Conservation (phyloP, 2,329 filamentous ascomycete species). For the Aspergillus sp. region DNA sequence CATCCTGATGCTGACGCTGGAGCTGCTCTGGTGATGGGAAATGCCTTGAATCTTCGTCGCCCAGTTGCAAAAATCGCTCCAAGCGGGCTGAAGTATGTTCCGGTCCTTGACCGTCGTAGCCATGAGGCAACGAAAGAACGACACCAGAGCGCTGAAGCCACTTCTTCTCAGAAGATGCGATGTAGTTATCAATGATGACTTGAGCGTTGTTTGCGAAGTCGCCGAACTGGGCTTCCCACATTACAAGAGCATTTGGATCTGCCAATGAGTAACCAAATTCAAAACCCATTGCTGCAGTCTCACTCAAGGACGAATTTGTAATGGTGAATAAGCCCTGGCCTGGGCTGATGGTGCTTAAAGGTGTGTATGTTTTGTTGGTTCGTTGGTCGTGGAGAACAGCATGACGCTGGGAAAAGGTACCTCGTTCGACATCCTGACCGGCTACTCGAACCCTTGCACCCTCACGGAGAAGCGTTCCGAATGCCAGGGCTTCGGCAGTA, state of each 20-base stretch:
- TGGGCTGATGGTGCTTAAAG: slow-evolving; percentile 82
- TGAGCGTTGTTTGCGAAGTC: slow-evolving; percentile 99
- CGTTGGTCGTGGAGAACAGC: slow-evolving; percentile 97
- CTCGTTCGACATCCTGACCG: slow-evolving; percentile 98
- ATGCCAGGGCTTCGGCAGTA: slow-evolving; percentile 92
- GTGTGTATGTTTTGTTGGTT: slow-evolving; percentile 88
- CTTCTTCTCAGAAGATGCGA: slow-evolving; percentile 95
- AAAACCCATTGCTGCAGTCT: slow-evolving; percentile 80
- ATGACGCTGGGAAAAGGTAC: slow-evolving; percentile 98
- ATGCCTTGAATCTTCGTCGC: slow-evolving; percentile 93
- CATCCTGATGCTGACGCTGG: slow-evolving; percentile 96
- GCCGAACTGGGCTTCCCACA: slow-evolving; percentile 99
- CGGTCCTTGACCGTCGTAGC: slow-evolving; percentile 96
- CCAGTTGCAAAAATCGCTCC: slow-evolving; percentile 95
- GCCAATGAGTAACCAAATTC: slow-evolving; percentile 98
- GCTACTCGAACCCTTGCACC: slow-evolving; percentile 97
- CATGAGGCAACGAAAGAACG: slow-evolving; percentile 93
- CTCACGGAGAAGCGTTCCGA: slow-evolving; percentile 86
- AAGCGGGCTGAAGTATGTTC: slow-evolving; percentile 98
- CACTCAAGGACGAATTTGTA: slow-evolving; percentile 85
- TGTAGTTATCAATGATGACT: slow-evolving; percentile 98
- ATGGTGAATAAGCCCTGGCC: slow-evolving; percentile 96
- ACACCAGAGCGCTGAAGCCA: slow-evolving; percentile 98
- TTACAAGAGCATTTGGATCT: slow-evolving; percentile 93
- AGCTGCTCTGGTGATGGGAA: slow-evolving; percentile 88